These are phyloP conservation scores for Globisporangium perplexum DNA, from an alignment of 352 stramenopile species.

Conservation along the genomic window DNA sequence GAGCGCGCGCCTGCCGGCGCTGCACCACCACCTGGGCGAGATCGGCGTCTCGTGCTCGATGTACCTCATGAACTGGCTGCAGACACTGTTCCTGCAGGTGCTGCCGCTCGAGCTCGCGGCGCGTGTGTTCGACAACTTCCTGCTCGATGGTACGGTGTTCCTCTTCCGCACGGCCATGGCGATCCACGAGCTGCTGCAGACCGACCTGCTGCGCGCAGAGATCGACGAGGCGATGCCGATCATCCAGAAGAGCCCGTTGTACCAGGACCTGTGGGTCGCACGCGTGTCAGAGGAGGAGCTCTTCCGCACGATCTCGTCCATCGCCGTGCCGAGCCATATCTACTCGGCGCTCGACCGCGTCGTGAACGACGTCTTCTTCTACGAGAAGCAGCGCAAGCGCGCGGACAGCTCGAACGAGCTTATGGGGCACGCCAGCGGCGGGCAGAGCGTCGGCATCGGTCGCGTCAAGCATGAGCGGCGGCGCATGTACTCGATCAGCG, in stretches of 20 bases:
- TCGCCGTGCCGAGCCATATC: conserved; percentile 63
- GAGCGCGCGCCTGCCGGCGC: conserved; percentile 29
- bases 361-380: conserved; percentile 85
- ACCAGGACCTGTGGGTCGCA: conserved; percentile 52
- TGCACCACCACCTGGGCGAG: conserved; percentile 44
- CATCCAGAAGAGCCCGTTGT: conserved; percentile 60
- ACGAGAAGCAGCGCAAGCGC: conserved; percentile 43
- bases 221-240: conserved; percentile 75
- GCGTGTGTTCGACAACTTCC: conserved; percentile 79
- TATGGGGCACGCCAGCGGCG: conserved; percentile 32
- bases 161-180: conserved; percentile 79
- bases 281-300: conserved; percentile 62
- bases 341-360: conserved; percentile 66
- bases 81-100: conserved; percentile 83
- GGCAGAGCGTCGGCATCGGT: conserved; percentile 63
- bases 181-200: conserved; percentile 64
- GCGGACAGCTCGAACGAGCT: conserved; percentile 16
- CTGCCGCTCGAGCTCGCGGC: conserved; percentile 70
- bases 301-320: conserved; percentile 55
- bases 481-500: conserved; percentile 73
- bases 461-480: conserved; percentile 61
- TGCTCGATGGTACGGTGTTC: conserved; percentile 81
- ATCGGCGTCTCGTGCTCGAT: conserved; percentile 70
- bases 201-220: conserved; percentile 45
- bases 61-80: conserved; percentile 88